These are phyloP conservation scores for Ascosphaera apis DNA, from an alignment of 2,329 filamentous ascomycete species.

Conservation along the genomic window DNA sequence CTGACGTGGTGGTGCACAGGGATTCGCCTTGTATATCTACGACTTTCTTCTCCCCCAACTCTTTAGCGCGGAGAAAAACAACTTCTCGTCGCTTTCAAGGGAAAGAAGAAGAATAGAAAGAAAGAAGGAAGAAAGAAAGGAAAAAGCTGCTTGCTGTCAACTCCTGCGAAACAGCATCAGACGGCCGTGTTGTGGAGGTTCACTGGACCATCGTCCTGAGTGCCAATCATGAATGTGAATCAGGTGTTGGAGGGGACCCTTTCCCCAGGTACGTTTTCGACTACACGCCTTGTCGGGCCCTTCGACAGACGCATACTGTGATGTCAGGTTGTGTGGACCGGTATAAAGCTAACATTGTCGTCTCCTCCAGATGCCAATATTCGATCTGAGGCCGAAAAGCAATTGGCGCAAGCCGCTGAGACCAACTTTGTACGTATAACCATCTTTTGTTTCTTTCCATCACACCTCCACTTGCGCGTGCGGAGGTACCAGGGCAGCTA, in stretches of 20 bases:
- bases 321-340: no score
- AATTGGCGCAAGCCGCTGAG: constrained; percentile 78
- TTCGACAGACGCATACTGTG: no score
- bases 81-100: no score
- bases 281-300: no score
- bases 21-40: no score
- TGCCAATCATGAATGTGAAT: constrained; percentile 79
- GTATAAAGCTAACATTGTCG: no score
- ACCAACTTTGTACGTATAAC: constrained; percentile 63
- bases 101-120: no score
- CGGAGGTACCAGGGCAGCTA: no score
- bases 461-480: constrained; percentile 2
- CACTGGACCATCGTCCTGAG: constrained; percentile 1
- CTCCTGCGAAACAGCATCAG: not conserved
- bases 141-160: not conserved
- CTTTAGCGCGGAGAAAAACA: no score
- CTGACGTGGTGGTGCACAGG: no score
- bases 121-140: no score
- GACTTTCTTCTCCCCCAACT: no score
- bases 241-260: constrained; percentile 93
- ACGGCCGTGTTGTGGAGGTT: not conserved
- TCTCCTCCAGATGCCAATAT: constrained; percentile 62
- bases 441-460: constrained; percentile 12
- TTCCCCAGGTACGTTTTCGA: constrained; percentile 51
- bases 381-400: constrained; percentile 80